Evolutionary conservation across 768 basidiomycete genomes (phyloP), one percentile per base, ranked within the genome.

Genomic region (Trametes meyenii): DNA sequence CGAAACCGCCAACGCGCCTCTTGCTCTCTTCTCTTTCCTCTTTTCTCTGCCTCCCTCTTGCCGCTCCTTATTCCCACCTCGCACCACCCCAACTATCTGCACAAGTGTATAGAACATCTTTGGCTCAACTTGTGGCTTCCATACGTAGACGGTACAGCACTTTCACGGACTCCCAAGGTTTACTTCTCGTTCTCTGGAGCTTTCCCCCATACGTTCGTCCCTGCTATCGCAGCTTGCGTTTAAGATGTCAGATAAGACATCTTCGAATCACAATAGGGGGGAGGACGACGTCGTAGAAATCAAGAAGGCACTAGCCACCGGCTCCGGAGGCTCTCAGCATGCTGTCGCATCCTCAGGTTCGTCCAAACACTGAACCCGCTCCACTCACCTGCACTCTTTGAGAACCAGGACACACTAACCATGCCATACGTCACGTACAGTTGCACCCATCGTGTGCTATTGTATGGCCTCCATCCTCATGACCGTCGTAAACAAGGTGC

Each of bases 401-500:
- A 19, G 57, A 24, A 6, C 24, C 45, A 19, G 57, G 24, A 6
- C 24, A 51, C 44, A 23, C 38, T 46, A 11, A 29, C 29, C 4
- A 38, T 61, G 21, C 6, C 29, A 45, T 45, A 21, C 40, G 5
- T 26, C 33, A 17, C 12, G 19, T n/a, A 19, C 68, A 94, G 92
- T 90, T 19, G 80, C 90, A 33, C 87, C 97, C 36, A 90, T 98
- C 64, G 63, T 88, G 60, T 90, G 89, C 70, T 98, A 98, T 73
- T 98, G 97, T 71, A 61, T 90, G 14, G 93, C 96, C 1, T 94
- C 92, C 0, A 96, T 98, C 66, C 75, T 96, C 50, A 99, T 99
- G 97, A 99, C 97, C 0, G 83, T 98, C 46, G 86, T 96, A 64
- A 98, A 98, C 80, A 98, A 98, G 83, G 96, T 94, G 63, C 59